These are phyloP conservation scores for Gloeopeniophorella convolvens DNA, from an alignment of 768 basidiomycete genomes.

Conservation along the genomic window DNA sequence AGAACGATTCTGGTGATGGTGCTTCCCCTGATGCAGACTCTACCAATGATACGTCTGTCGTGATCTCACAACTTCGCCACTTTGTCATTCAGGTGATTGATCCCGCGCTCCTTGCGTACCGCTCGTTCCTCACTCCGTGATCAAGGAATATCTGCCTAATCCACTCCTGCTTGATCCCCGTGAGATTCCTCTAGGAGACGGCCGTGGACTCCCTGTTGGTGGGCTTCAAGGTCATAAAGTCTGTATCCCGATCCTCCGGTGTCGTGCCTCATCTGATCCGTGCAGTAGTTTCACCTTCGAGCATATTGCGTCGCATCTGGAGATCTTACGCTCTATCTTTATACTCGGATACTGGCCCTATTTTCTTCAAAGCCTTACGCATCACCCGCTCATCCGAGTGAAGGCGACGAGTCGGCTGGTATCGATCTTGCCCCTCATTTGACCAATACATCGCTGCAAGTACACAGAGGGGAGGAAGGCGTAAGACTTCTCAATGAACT, in stretches of 20 bases:
- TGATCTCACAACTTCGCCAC: slow-evolving; percentile 84
- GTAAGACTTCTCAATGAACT: slow-evolving; percentile 82
- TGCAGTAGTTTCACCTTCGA: slow-evolving; percentile 94
- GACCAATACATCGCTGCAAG: slow-evolving; percentile 89
- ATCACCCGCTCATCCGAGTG: slow-evolving; percentile 31
- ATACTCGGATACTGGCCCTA: slow-evolving; percentile 76
- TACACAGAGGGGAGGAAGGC: slow-evolving; percentile 52
- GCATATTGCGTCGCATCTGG: slow-evolving; percentile 80
- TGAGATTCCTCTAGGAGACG: slow-evolving; percentile 33
- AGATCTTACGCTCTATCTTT: slow-evolving; percentile 73
- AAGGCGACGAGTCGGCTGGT: slow-evolving; percentile 23
- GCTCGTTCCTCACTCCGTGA: not conserved
- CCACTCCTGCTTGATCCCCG: slow-evolving; percentile 76
- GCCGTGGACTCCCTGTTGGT: slow-evolving; percentile 16
- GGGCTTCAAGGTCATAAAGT: slow-evolving; percentile 55
- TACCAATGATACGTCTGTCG: slow-evolving; percentile 45
- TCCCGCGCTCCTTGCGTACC: slow-evolving; percentile 1
- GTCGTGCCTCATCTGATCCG: not conserved
- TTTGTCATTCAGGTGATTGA: slow-evolving; percentile 86
- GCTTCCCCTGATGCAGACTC: slow-evolving; percentile 20
- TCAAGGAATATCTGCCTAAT: slow-evolving; percentile 75
- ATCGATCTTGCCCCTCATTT: slow-evolving; percentile 69
- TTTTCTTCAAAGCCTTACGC: slow-evolving; percentile 76
- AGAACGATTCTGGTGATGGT: slow-evolving; percentile 34
- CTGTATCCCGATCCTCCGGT: slow-evolving; percentile 20